Base-by-base conservation (phyloP, 768 basidiomycete species). In the Lactarius sp. region DNA sequence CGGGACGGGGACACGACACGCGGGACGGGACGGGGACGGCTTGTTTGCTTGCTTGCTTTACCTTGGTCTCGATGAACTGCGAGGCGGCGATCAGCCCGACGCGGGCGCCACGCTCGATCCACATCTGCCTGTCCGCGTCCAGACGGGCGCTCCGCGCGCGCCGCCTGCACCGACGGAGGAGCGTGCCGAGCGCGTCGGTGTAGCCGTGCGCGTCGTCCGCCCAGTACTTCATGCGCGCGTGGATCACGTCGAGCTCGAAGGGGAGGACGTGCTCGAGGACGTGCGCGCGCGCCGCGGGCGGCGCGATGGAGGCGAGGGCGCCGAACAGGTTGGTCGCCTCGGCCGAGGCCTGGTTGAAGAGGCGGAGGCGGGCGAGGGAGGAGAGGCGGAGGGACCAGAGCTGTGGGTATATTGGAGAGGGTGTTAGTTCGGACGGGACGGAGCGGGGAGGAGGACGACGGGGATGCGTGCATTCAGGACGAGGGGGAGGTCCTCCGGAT, bases 21-120 rank as follows among this genome's bases (percentile, higher is more conserved):
- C 22, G 22, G 22, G 22, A 22, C 22, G 22, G 22, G 22, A 22
- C 22, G 22, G n/a, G n/a, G n/a, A n/a, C n/a, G n/a, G n/a, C n/a
- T n/a, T n/a, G n/a, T n/a, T 27, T 27, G 22, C 22, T 27, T 37
- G 6, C 10, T 37, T 37, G 36, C 6, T 37, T 37, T 37, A 88
- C 90, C 79, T 90, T 90, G 85, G 92, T 90, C 74, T 94, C 92
- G 57, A 90, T 77, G 70, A 93, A 74, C 74, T 93, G 90, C 41
- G 87, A 88, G 1, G 90, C 90, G 52, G 92, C 80, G 64, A 92
- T 91, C 59, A 94, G 72, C 59, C 81, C 84, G n/a, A 93, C 76
- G 54, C 92, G 77, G 16, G 87, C 82, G 4, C 85, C 85, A 60
- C 91, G 83, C 73, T 94, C 91, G 64, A 85, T 85, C 91, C 91